These are phyloP conservation scores for Citrus unshiu DNA, from an alignment of 345 rosid genomes.

Conservation along the genomic window DNA sequence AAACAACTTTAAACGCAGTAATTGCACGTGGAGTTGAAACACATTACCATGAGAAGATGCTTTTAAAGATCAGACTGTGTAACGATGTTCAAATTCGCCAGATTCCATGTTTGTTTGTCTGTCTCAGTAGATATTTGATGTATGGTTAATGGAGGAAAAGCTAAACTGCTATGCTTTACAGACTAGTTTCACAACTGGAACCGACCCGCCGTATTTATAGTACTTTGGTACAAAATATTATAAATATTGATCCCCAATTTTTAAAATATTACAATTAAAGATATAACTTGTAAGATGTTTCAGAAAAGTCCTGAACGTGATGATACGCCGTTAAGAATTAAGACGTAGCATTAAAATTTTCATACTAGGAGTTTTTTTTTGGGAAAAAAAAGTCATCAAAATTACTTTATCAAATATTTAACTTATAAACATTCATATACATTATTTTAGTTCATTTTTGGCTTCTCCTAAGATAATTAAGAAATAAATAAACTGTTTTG, in stretches of 20 bases:
- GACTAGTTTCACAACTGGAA: slow-evolving; percentile 20
- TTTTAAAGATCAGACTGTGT: slow-evolving; percentile 10
- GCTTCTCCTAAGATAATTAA: too few species aligned
- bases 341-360: too few species aligned
- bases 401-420: too few species aligned
- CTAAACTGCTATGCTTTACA: background rate
- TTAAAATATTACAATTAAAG: background rate
- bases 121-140: background rate
- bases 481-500: too few species aligned
- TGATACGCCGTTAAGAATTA: too few species aligned
- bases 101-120: slow-evolving; percentile 34
- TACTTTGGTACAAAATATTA: background rate
- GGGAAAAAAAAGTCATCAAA: too few species aligned
- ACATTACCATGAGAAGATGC: background rate
- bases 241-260: too few species aligned
- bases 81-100: slow-evolving; percentile 33
- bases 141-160: background rate
- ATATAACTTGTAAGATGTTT: too few species aligned
- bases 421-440: too few species aligned
- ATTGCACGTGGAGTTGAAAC: background rate
- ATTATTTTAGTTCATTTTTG: too few species aligned
- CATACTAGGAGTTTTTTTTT: too few species aligned
- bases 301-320: too few species aligned
- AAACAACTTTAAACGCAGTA: background rate
- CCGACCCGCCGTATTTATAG: slow-evolving; percentile 14